These are phyloP conservation scores for Aspergillus clavatus DNA, from an alignment of 2,329 filamentous ascomycete genomes.

Conservation along the genomic window DNA sequence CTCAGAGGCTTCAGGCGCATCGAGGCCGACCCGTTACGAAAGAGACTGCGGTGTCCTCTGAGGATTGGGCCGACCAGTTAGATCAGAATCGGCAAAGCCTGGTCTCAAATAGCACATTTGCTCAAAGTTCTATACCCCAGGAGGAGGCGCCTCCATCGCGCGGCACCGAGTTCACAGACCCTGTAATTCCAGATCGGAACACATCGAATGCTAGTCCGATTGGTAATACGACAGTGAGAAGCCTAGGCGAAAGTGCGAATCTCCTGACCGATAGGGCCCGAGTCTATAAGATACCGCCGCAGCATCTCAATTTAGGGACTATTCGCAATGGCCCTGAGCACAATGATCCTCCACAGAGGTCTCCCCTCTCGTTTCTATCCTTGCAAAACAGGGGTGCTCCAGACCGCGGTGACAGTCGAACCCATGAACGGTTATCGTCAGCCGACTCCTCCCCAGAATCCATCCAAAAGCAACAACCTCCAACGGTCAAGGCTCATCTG, in stretches of 20 bases:
- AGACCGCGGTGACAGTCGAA: constrained; percentile 55
- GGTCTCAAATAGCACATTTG: constrained; percentile 49
- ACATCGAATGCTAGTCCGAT: constrained; percentile 73
- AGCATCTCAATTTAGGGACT: constrained; percentile 56
- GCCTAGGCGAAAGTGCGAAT: constrained; percentile 71
- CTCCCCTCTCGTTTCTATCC: constrained; percentile 69
- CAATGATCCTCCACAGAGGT: constrained; percentile 60
- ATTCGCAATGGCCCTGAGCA: constrained; percentile 52
- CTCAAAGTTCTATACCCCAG: constrained; percentile 37
- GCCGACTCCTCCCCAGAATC: constrained; percentile 69
- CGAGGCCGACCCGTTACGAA: constrained; percentile 52
- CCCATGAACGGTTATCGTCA: constrained; percentile 80
- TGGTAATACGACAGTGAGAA: constrained; percentile 53
- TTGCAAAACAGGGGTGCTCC: constrained; percentile 51
- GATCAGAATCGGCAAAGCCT: constrained; percentile 56
- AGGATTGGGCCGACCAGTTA: constrained; percentile 42
- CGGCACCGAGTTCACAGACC: constrained; percentile 75
- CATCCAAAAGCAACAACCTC: constrained; percentile 42
- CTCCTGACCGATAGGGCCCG: constrained; percentile 60
- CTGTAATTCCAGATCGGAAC: constrained; percentile 63
- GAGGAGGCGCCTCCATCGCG: constrained; percentile 63
- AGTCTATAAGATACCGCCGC: constrained; percentile 27
- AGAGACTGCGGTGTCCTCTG: constrained; percentile 32
- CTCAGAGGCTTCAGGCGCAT: constrained; percentile 87
- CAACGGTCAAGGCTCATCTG: constrained; percentile 37